Conservation (phyloP, 2,329 filamentous ascomycete genomes). For the Penicillium sp. region DNA sequence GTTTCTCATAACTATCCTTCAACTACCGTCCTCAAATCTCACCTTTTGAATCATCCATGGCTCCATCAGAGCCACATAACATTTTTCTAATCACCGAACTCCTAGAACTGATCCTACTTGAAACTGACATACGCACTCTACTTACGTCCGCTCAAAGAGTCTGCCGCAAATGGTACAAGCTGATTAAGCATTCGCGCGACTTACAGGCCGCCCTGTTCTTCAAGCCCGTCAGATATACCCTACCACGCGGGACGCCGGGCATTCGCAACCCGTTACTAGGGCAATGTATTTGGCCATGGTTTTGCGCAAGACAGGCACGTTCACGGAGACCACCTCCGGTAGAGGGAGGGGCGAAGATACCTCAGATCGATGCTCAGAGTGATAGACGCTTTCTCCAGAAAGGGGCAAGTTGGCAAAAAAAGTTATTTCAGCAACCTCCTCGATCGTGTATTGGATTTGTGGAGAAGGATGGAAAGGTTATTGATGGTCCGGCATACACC, state of each 20-base stretch:
- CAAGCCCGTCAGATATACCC: not conserved
- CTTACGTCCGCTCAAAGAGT: not conserved
- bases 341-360: not conserved
- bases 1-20: not conserved
- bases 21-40: not conserved
- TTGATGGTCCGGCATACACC: not conserved
- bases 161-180: not conserved
- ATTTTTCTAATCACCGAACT: not conserved
- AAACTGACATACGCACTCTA: not conserved
- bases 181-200: not conserved
- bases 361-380: not conserved
- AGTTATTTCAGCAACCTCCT: slow-evolving; percentile 7
- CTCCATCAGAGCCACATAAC: not conserved
- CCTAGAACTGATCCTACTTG: not conserved
- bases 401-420: slow-evolving; percentile 4
- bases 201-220: slow-evolving; percentile 1
- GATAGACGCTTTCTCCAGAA: slow-evolving; percentile 1
- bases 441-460: slow-evolving; percentile 1
- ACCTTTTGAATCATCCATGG: not conserved
- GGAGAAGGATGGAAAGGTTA: not conserved
- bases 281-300: not conserved
- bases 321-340: not conserved
- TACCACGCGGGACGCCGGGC: not conserved
- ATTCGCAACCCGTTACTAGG: not conserved
- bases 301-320: not conserved